Evolutionary conservation across 1,139 yeast genomes (phyloP).

Genomic region (Saccharomyces hybrid): DNA sequence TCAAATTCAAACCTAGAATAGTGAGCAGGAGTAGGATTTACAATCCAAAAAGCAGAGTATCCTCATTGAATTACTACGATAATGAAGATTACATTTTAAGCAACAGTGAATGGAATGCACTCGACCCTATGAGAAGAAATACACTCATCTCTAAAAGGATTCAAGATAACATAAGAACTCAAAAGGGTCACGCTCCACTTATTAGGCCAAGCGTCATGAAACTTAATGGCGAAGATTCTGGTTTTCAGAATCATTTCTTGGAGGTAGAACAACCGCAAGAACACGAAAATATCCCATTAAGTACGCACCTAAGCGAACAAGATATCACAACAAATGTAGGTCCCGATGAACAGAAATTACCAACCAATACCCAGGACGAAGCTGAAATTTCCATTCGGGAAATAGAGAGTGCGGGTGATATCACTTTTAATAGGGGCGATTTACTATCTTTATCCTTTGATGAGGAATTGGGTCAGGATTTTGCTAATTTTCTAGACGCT

Average conservation of each 20-base stretch:
- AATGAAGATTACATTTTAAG: constrained; percentile 10
- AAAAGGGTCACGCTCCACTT: not conserved
- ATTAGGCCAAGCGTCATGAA: not conserved
- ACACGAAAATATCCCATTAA: not conserved
- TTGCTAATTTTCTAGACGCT: constrained; percentile 7
- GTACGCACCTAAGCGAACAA: not conserved
- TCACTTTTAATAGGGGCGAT: constrained; percentile 3
- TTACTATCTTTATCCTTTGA: constrained; percentile 8
- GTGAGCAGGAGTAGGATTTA: constrained; percentile 14
- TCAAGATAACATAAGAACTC: constrained; percentile 12
- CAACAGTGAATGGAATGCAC: constrained; percentile 8
- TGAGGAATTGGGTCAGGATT: constrained; percentile 8
- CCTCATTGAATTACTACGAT: not conserved
- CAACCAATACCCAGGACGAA: not conserved
- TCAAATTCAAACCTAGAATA: constrained; percentile 16
- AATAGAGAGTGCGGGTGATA: not conserved
- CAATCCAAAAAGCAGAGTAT: constrained; percentile 5
- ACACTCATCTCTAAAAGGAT: constrained; percentile 18
- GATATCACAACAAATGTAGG: not conserved
- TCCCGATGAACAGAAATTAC: not conserved
- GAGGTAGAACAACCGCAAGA: not conserved
- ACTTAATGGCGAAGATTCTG: not conserved
- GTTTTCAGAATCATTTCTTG: not conserved
- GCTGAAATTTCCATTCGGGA: not conserved
- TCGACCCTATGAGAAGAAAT: constrained; percentile 24